These are phyloP conservation scores for Leptographium galeiforme DNA, from an alignment of 2,329 filamentous ascomycete species.

Conservation along the genomic window DNA sequence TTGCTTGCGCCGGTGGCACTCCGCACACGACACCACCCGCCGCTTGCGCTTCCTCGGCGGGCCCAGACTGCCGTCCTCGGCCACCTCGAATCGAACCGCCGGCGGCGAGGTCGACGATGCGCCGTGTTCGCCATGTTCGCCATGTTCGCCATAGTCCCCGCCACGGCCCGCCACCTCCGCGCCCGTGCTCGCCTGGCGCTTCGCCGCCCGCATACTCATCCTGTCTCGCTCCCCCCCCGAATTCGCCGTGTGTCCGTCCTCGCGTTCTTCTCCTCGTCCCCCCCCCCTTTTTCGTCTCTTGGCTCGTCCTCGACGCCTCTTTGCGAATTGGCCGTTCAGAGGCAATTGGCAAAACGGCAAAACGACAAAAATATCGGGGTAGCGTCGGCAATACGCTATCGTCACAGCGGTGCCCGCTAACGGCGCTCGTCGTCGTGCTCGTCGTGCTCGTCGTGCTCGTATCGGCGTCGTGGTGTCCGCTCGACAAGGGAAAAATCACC, in stretches of 20 bases:
- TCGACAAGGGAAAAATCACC: not conserved
- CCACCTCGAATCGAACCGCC: not conserved
- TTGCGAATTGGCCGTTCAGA: not conserved
- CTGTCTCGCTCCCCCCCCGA: too few relatives aligned
- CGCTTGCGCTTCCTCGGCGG: constrained; percentile 43
- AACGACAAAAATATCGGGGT: not conserved
- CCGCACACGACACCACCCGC: constrained; percentile 48
- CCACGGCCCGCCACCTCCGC: not conserved
- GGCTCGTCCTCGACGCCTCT: not conserved
- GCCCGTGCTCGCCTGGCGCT: constrained; percentile 3
- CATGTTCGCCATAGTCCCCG: too few relatives aligned
- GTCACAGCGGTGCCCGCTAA: not conserved
- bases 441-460: not conserved
- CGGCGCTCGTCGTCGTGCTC: not conserved
- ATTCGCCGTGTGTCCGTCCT: too few relatives aligned
- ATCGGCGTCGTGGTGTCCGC: not conserved
- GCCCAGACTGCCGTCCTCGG: constrained; percentile 13
- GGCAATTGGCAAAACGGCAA: not conserved
- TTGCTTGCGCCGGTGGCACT: constrained; percentile 52
- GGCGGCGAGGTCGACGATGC: not conserved
- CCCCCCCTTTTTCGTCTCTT: not conserved
- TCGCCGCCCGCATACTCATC: constrained; percentile 5
- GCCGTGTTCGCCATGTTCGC: not conserved
- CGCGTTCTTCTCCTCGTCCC: not conserved
- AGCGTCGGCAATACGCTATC: not conserved